These are phyloP conservation scores for Coix lacrymajobi DNA, from an alignment of 176 grass and related monocot species.

Conservation along the genomic window DNA sequence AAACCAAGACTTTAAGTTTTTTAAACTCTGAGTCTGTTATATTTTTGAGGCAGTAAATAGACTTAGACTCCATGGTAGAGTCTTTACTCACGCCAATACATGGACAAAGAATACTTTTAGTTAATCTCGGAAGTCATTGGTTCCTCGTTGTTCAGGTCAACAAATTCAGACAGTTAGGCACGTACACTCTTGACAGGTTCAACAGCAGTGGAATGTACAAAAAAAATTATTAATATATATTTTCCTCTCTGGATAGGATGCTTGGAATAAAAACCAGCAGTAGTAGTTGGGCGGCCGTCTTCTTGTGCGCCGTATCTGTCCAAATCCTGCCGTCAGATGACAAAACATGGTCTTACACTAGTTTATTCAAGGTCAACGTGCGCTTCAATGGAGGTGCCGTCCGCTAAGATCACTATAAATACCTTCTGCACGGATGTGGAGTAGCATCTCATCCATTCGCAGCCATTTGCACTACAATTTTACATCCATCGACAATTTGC, in stretches of 20 bases:
- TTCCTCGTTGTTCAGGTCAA: too few relatives aligned
- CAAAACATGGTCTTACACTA: constrained; percentile 12
- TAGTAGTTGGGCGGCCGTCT: neutral
- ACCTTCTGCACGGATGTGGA: neutral
- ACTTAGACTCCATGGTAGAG: too few relatives aligned
- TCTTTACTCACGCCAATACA: too few relatives aligned
- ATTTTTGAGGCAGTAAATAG: too few relatives aligned
- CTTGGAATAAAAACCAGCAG: neutral
- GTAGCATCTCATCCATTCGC: neutral
- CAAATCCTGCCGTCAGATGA: constrained; percentile 19
- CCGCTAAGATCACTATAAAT: neutral
- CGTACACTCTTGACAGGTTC: too few relatives aligned
- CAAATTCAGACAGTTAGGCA: too few relatives aligned
- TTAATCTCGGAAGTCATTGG: too few relatives aligned
- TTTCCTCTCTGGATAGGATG: neutral
- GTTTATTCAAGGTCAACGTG: neutral
- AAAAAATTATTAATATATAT: too few relatives aligned
- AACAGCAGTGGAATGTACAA: too few relatives aligned
- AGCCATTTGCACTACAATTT: neutral
- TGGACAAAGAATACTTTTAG: too few relatives aligned
- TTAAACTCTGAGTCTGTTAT: too few relatives aligned
- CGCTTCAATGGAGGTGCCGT: neutral
- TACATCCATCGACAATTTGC: neutral
- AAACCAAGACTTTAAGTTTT: too few relatives aligned
- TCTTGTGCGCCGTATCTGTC: neutral